phyloP scores from a whole-genome alignment of 352 stramenopile genomes.

The Pythium biforme region DNA sequence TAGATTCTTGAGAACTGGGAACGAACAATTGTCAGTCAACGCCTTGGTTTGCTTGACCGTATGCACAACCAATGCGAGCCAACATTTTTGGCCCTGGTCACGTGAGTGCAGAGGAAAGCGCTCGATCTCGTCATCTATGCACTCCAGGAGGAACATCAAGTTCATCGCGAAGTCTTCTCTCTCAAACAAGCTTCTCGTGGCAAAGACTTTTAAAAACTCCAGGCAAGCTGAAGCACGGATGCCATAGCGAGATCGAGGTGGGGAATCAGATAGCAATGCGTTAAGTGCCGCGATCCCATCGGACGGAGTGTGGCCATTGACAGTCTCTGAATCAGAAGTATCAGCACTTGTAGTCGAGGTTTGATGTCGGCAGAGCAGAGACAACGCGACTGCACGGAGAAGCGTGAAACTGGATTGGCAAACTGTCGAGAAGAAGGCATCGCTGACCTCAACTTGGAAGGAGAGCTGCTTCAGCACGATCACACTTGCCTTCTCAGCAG shows the following conservation, averaged over 20 bases:
- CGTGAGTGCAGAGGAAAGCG: conserved; percentile 4
- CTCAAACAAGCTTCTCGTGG: conserved; percentile 43
- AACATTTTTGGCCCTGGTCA: conserved; percentile 48
- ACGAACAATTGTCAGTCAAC: conserved; percentile 41
- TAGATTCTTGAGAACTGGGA: conserved; percentile 57
- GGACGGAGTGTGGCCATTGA: neutral
- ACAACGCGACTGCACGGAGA: conserved; percentile 42
- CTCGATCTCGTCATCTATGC: conserved; percentile 35
- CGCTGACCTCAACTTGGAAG: conserved; percentile 43
- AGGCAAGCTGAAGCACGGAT: conserved; percentile 38
- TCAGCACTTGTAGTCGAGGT: neutral
- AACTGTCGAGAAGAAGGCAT: conserved; percentile 51
- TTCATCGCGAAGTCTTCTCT: conserved; percentile 61
- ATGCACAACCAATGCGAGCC: conserved; percentile 56
- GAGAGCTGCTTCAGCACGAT: conserved; percentile 49
- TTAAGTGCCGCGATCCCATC: neutral
- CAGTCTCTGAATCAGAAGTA: neutral
- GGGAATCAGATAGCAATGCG: conserved; percentile 18
- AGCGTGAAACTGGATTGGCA: conserved; percentile 54
- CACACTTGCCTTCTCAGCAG: conserved; percentile 23
- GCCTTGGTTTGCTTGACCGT: conserved; percentile 48
- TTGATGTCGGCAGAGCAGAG: conserved; percentile 9
- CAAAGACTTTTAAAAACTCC: conserved; percentile 38
- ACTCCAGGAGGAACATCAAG: conserved; percentile 63
- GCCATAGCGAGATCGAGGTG: conserved; percentile 3